A percentile compares a stretch with the other conserved stretches of the same genome.
Evolutionary conservation across 208 protist species (phyloP).

Genomic region (Angomonas ambiguus): DNA sequence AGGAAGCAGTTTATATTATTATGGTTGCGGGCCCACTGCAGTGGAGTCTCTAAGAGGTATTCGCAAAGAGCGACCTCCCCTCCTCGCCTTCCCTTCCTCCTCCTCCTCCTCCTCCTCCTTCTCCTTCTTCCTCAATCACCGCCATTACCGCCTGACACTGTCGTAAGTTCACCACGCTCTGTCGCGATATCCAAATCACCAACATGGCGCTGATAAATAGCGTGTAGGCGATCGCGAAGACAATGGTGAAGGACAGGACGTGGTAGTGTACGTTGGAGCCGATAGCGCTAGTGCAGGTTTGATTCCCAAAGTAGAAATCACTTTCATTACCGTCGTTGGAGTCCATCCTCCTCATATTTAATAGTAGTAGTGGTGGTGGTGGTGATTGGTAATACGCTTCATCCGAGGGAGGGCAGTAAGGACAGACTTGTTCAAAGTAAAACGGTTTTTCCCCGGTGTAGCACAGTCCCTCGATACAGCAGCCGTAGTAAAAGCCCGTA

Average conservation of each 20-base stretch:
- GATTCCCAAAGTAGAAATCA: not conserved
- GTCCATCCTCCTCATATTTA: not conserved
- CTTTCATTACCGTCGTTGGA: too few relatives aligned
- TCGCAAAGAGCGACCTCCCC: not conserved
- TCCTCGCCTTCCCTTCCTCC: not conserved
- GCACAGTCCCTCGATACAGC: not conserved
- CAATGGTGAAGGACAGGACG: not conserved
- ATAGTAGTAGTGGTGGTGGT: not conserved
- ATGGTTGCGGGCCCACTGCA: too few relatives aligned
- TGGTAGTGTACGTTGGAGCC: not conserved
- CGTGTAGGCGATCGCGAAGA: not conserved
- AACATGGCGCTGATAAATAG: not conserved
- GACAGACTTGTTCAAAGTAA: not conserved
- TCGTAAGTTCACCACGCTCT: not conserved
- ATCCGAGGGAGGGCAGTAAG: not conserved
- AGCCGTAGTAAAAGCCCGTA: not conserved
- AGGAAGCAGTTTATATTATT: not conserved
- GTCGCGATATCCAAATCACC: not conserved
- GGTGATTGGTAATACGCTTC: not conserved
- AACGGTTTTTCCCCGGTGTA: not conserved
- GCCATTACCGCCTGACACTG: not conserved
- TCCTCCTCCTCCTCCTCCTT: not conserved
- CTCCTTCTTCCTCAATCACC: not conserved
- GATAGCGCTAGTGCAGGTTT: not conserved
- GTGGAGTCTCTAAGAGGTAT: slow-evolving; percentile 16